Percentiles rank a stretch among this genome's conserved stretches.
These are phyloP conservation scores for Boletus reticuloceps DNA, from an alignment of 768 basidiomycete genomes.

Conservation along the genomic window DNA sequence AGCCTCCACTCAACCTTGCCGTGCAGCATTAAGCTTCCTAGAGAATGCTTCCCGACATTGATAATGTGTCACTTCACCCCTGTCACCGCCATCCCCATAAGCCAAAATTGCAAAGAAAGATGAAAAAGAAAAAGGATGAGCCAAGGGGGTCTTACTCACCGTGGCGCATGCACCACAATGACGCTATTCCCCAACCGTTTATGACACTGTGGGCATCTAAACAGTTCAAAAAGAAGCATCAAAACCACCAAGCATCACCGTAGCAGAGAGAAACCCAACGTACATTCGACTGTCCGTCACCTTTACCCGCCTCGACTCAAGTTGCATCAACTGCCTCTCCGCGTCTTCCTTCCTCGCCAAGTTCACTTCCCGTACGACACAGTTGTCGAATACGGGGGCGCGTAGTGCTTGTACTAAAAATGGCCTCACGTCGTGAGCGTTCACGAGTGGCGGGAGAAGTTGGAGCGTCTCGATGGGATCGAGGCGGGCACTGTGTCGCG, in stretches of 20 bases:
- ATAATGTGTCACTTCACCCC: conserved; percentile 96
- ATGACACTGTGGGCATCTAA: conserved; percentile 92
- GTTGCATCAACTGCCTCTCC: conserved; percentile 64
- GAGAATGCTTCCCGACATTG: conserved; percentile 89
- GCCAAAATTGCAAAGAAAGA: neutral
- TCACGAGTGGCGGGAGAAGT: conserved; percentile 87
- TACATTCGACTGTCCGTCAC: conserved; percentile 93
- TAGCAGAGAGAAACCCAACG: conserved; percentile 28
- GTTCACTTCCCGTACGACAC: conserved; percentile 65
- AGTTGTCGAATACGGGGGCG: conserved; percentile 64
- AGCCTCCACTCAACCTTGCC: conserved; percentile 9
- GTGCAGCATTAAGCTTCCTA: conserved; percentile 43
- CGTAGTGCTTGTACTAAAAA: conserved; percentile 76
- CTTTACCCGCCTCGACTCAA: conserved; percentile 82
- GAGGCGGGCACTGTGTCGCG: conserved; percentile 77
- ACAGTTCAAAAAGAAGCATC: neutral
- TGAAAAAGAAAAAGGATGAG: neutral
- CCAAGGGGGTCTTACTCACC: conserved; percentile 41
- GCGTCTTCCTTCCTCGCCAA: conserved; percentile 79
- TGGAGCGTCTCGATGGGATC: conserved; percentile 81
- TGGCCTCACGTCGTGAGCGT: conserved; percentile 70
- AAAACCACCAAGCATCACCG: neutral
- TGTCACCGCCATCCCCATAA: conserved; percentile 29
- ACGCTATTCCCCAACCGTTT: conserved; percentile 92
- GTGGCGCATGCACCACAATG: conserved; percentile 89